Conservation (phyloP, 2,329 filamentous ascomycete species). For the Colletotrichum agaves region DNA sequence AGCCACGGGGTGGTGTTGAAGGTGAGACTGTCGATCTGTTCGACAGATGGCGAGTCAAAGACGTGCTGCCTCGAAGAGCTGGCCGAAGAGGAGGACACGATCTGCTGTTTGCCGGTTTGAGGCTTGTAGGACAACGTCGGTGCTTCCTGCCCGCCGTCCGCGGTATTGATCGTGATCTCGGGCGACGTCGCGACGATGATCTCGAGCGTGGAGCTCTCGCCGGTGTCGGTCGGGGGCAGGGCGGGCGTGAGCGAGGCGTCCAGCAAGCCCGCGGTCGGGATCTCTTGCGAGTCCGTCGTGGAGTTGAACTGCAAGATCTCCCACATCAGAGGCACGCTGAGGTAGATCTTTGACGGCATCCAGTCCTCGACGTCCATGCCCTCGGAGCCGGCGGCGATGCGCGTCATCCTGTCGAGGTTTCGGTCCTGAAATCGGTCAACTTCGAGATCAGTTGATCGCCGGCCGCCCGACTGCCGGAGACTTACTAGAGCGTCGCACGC, state of each 20-base stretch:
- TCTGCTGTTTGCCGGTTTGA: background rate
- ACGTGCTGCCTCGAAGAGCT: conserved; percentile 26
- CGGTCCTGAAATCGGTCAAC: conserved; percentile 50
- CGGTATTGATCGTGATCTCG: conserved; percentile 61
- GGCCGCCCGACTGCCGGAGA: background rate
- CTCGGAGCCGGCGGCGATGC: conserved; percentile 60
- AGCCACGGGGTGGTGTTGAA: conserved; percentile 56
- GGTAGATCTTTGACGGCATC: conserved; percentile 63
- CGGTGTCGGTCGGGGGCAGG: conserved; percentile 44
- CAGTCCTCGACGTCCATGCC: conserved; percentile 60
- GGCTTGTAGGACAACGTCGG: conserved; percentile 53
- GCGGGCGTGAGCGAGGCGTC: conserved; percentile 53
- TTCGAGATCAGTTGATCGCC: background rate
- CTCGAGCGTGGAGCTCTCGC: conserved; percentile 55
- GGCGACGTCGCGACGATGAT: conserved; percentile 63
- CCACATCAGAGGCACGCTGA: conserved; percentile 65
- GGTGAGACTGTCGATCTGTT: conserved; percentile 50
- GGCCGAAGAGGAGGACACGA: background rate
- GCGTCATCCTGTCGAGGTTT: conserved; percentile 59
- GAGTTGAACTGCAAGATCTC: conserved; percentile 61
- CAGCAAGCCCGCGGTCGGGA: conserved; percentile 52
- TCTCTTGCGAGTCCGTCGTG: conserved; percentile 49
- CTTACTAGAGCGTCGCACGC: conserved; percentile 58
- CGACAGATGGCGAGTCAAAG: conserved; percentile 45
- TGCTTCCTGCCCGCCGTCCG: conserved; percentile 61